Conservation (phyloP, 1,284 basidiomycete species). For the Fomitiporia mediterranea region DNA sequence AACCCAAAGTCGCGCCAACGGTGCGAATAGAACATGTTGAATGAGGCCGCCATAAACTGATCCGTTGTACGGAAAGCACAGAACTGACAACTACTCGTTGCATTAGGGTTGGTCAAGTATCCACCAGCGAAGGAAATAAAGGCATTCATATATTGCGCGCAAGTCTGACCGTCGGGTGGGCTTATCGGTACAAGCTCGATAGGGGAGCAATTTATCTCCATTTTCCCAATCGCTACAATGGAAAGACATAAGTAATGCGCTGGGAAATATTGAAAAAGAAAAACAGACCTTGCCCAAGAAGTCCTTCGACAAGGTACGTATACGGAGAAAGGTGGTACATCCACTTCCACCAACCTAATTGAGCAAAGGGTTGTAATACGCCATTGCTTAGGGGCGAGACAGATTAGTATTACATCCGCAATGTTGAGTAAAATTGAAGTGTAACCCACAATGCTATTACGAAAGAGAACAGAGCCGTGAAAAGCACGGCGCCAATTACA, state of each 20-base stretch:
- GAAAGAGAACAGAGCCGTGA: slow-evolving; percentile 20
- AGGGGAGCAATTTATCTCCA: slow-evolving; percentile 49
- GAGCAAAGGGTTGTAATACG: slow-evolving; percentile 15
- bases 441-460: slow-evolving; percentile 18
- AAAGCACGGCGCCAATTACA: slow-evolving; percentile 14
- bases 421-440: neutral
- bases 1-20: slow-evolving; percentile 50
- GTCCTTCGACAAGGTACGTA: slow-evolving; percentile 31
- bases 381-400: slow-evolving; percentile 8
- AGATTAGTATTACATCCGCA: neutral
- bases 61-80: slow-evolving; percentile 45
- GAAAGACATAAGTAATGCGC: neutral
- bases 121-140: slow-evolving; percentile 55
- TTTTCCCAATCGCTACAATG: slow-evolving; percentile 38
- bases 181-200: slow-evolving; percentile 48
- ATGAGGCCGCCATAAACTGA: slow-evolving; percentile 35
- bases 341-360: slow-evolving; percentile 20
- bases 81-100: slow-evolving; percentile 48
- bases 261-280: neutral
- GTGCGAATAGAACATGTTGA: slow-evolving; percentile 47
- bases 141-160: slow-evolving; percentile 47
- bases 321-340: slow-evolving; percentile 33
- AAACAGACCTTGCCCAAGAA: slow-evolving; percentile 20
- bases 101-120: slow-evolving; percentile 57
- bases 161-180: slow-evolving; percentile 59